These are phyloP conservation scores for Tuber brumale DNA, from an alignment of 495 filamentous ascomycete genomes.

Conservation along the genomic window DNA sequence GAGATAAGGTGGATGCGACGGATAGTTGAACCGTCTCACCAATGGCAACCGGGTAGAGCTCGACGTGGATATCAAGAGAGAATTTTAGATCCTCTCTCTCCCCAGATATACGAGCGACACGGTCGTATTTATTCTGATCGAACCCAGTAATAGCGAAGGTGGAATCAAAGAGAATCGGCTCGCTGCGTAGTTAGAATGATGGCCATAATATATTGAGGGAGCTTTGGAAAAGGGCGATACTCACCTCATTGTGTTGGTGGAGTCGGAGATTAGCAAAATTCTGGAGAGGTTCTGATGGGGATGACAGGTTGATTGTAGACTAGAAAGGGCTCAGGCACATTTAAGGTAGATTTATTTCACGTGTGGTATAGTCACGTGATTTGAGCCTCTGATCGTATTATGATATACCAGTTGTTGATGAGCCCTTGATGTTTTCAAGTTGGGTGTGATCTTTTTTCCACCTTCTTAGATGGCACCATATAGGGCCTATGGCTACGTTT, in stretches of 20 bases:
- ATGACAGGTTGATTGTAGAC: not conserved
- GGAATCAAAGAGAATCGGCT: conserved; percentile 88
- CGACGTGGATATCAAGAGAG: conserved; percentile 86
- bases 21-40: conserved; percentile 71
- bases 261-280: not conserved
- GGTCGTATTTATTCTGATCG: conserved; percentile 86
- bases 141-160: conserved; percentile 73
- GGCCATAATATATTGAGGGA: conserved; percentile 53
- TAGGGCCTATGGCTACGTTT: not conserved
- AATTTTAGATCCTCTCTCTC: conserved; percentile 68
- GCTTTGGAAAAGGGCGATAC: conserved; percentile 15
- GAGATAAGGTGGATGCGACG: conserved; percentile 71
- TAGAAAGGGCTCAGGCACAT: not conserved
- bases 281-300: not conserved
- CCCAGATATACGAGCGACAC: conserved; percentile 72
- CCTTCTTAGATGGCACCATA: not conserved
- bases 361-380: conserved; percentile 2
- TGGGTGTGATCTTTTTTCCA: no score
- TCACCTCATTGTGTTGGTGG: not conserved
- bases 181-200: not conserved
- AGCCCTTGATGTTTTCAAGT: no score
- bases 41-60: conserved; percentile 70
- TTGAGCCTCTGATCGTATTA: not conserved
- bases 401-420: not conserved
- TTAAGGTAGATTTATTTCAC: not conserved